These are phyloP conservation scores for Fusarium chlamydosporum DNA, from an alignment of 2,329 filamentous ascomycete genomes.

Conservation along the genomic window DNA sequence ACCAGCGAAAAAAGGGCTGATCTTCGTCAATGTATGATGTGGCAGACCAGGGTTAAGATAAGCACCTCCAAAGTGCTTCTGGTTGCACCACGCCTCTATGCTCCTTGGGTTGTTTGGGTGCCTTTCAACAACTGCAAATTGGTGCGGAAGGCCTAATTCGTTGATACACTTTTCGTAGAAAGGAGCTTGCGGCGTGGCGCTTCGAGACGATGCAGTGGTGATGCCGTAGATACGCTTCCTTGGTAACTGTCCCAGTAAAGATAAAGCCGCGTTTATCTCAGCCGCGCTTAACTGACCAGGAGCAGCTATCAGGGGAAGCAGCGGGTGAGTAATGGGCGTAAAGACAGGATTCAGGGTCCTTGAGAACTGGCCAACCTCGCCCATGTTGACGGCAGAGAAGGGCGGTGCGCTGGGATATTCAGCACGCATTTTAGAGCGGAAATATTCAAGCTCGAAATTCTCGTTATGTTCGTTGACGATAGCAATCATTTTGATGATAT, in stretches of 20 bases:
- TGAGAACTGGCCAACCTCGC: conserved; percentile 86
- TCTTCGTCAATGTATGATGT: conserved; percentile 71
- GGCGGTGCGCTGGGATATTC: conserved; percentile 78
- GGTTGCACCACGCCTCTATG: conserved; percentile 79
- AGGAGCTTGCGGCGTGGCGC: conserved; percentile 78
- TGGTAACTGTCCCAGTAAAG: conserved; percentile 83
- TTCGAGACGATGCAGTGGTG: conserved; percentile 75
- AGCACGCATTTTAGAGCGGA: conserved; percentile 80
- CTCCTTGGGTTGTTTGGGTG: conserved; percentile 73
- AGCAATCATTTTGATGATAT: conserved; percentile 93
- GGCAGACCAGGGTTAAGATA: conserved; percentile 82
- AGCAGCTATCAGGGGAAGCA: conserved; percentile 86
- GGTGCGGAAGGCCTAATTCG: conserved; percentile 86
- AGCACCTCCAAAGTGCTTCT: conserved; percentile 84
- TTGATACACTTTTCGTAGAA: conserved; percentile 91
- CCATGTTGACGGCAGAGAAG: conserved; percentile 89
- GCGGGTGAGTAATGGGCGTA: conserved; percentile 87
- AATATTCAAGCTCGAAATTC: conserved; percentile 92
- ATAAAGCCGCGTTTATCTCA: conserved; percentile 84
- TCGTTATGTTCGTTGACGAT: conserved; percentile 86
- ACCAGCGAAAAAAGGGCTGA: conserved; percentile 65
- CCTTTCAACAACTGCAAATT: conserved; percentile 81
- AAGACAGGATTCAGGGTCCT: conserved; percentile 88
- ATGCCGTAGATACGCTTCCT: conserved; percentile 87
- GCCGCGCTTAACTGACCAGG: conserved; percentile 88